Percentiles rank a stretch among this genome's conserved stretches.
Evolutionary conservation across 768 basidiomycete species (phyloP).

Genomic region (Kondoa malvinella): DNA sequence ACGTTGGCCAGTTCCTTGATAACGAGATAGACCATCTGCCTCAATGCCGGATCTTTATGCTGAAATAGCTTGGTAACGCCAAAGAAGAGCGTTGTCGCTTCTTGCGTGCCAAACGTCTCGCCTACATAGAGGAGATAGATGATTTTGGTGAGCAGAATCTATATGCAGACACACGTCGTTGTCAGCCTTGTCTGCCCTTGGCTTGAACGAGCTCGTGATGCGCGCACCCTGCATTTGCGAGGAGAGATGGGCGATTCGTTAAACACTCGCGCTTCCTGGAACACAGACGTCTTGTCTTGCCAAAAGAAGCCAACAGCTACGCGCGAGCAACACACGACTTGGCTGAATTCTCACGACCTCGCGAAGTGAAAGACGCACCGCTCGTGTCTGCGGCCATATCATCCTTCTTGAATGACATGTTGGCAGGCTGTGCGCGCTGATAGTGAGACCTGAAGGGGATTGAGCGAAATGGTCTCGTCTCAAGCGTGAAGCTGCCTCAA

Average conservation of each 20-base stretch:
- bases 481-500: no score
- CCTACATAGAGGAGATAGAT: slow-evolving; percentile 93
- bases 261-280: slow-evolving; percentile 96
- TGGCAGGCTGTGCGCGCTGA: not conserved
- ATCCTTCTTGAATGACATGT: slow-evolving; percentile 6
- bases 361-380: not conserved
- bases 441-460: not conserved
- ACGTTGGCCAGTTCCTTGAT: slow-evolving; percentile 91
- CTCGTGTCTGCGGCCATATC: not conserved
- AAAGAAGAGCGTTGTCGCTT: slow-evolving; percentile 95
- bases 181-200: no score
- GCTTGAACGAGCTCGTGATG: not conserved
- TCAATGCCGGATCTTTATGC: slow-evolving; percentile 89
- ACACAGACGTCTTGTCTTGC: slow-evolving; percentile 81
- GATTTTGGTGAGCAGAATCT: slow-evolving; percentile 78
- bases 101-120: slow-evolving; percentile 83
- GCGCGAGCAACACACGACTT: not conserved
- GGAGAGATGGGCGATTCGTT: slow-evolving; percentile 96
- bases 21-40: slow-evolving; percentile 94
- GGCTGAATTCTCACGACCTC: not conserved
- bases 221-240: slow-evolving; percentile 16
- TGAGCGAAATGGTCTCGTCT: no score
- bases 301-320: slow-evolving; percentile 32
- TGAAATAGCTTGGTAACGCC: slow-evolving; percentile 98
- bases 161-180: slow-evolving; percentile 33